Base-by-base conservation (phyloP, 1,284 basidiomycete genomes). In the Acaromyces ingoldii region DNA sequence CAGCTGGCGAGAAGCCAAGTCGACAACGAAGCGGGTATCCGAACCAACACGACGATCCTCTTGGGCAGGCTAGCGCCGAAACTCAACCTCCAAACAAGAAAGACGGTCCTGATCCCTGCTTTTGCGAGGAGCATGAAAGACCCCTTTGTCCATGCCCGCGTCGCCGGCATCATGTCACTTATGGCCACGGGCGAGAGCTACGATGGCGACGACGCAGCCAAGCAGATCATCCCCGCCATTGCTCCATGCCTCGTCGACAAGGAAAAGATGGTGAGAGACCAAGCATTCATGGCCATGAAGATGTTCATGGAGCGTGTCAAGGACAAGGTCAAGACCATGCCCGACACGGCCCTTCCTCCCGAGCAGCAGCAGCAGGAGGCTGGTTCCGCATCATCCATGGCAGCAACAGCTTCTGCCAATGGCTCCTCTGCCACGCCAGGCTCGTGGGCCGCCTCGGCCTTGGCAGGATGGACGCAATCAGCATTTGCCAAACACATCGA, bases 31-130 rank as follows among this genome's bases (percentile, higher is more conserved):
- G 83, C 92, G 0, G 92, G 91, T 1, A 96, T 98, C 67, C 84
- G 95, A 37, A 98, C 93, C 11, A 98, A 98, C 73, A 96, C 93
- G 0, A 97, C 91, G 70, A 95, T 98, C 62, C 83, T 98, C 3
- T 84, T 99, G 38, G 93, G 93, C 7, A 83, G 92, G 9, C 81
- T 99, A 3, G 90, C 88, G 0, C 90, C 90, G 0, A 83, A 83
- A 2, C 80, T 98, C 1, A 86, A 87, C 1, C 82, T 87, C 54
- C 85, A 89, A 63, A 97, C 93, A 5, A 91, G 92, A 73, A 84
- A 86, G 60, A 97, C 96, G 72, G 91, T 99, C 9, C 83, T 99
- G 1, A 88, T 97, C 0, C 91, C 93, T 1, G 95, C 95, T 1
- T 98, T 98, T 74, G 82, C 87, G 1, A 83, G 91, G 50, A 88